Conservation (phyloP, 352 stramenopile genomes). For the Phytophthora pistaciae region DNA sequence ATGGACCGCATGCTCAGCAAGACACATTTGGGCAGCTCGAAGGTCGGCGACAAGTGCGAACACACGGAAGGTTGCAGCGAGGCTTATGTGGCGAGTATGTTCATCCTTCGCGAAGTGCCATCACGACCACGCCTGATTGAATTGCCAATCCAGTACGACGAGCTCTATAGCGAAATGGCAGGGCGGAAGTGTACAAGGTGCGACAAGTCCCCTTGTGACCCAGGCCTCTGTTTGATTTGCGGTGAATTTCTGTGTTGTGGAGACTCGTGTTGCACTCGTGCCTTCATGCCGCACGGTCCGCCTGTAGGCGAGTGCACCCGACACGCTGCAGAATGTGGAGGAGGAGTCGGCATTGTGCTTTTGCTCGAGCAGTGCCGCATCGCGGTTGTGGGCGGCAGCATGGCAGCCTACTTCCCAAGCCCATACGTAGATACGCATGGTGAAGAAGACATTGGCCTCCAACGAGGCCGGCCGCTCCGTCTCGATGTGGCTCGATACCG, state of each 20-base stretch:
- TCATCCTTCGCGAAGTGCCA: conserved; percentile 81
- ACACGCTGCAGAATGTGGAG: conserved; percentile 85
- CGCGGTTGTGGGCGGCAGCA: conserved; percentile 83
- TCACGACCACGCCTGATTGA: conserved; percentile 74
- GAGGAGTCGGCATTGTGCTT: conserved; percentile 85
- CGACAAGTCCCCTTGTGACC: conserved; percentile 71
- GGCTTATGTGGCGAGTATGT: conserved; percentile 90
- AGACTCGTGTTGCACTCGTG: conserved; percentile 84
- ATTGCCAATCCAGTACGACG: conserved; percentile 86
- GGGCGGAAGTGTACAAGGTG: conserved; percentile 78
- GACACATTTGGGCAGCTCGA: conserved; percentile 69
- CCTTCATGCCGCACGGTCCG: conserved; percentile 78
- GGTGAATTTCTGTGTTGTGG: conserved; percentile 87
- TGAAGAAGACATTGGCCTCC: conserved; percentile 86
- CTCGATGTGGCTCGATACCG: conserved; percentile 78
- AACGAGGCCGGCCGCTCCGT: conserved; percentile 81
- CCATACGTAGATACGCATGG: conserved; percentile 89
- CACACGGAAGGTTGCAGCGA: conserved; percentile 88
- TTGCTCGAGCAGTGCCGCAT: conserved; percentile 89
- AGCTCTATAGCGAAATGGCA: conserved; percentile 83
- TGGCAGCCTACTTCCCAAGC: conserved; percentile 87
- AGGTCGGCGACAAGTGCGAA: conserved; percentile 84
- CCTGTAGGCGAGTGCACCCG: conserved; percentile 87
- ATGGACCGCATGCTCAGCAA: conserved; percentile 88
- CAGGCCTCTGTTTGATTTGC: conserved; percentile 86